Evolutionary conservation across 1,284 basidiomycete genomes (phyloP), one percentile per base, ranked within the genome.

Genomic region (Malassezia caprae): DNA sequence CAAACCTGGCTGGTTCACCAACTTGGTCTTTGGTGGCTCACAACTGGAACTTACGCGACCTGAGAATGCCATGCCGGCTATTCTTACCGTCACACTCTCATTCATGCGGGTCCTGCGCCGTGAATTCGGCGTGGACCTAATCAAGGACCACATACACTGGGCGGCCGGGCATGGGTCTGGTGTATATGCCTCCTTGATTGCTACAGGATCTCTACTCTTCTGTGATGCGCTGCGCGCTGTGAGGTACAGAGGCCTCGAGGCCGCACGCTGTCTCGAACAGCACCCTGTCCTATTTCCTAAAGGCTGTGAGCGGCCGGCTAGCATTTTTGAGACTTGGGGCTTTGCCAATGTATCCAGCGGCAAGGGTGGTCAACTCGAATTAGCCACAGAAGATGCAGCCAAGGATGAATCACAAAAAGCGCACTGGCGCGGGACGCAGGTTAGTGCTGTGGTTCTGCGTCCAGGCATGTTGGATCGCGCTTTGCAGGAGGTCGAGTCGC

Each of bases 281-380:
- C 58, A 71, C 40, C 65, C 68, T 0, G 58, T 63, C 0, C 61
- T 73, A 15, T 74, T 73, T 52, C 72, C 72, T 0, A 44, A 49
- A 7, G 72, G 72, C 19, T 69, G 70, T 44, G 49, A 56, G 35
- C 63, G 56, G 40, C 72, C 70, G 0, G 65, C 61, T 8, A 70
- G 60, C 56, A 56, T 72, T 24, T 74, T 69, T 55, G 70, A 72
- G 52, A 72, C 70, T 11, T 73, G 72, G 72, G 72, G 67, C 3
- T 74, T 73, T 49, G 61, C 70, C 31, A 74, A 73, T 19, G 65
- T 71, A 3, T 68, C 67, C 1, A 64, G 58, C 40, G 65, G 65
- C 21, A 65, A 67, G 30, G 54, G 54, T 10, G 27, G 27, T 27
- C 13, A 26, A 7, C 31, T 53, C 24, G n/a, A 39, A 8, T 12